Evolutionary conservation across 805 yeast genomes (phyloP).

Genomic region (Starmerella vitae): DNA sequence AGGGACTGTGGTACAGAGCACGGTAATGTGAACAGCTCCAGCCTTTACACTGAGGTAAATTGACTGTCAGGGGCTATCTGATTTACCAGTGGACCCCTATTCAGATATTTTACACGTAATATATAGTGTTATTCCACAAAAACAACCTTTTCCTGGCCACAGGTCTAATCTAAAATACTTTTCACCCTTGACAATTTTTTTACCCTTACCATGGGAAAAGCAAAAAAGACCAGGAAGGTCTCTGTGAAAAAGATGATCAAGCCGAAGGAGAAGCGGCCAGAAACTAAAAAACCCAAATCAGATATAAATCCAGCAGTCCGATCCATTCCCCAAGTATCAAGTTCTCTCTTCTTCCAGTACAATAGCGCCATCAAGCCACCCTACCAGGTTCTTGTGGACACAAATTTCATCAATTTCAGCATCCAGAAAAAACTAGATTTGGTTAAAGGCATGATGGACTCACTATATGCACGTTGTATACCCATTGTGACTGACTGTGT

Average conservation of each 20-base stretch:
- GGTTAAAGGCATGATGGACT: constrained; percentile 95
- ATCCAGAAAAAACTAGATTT: constrained; percentile 91
- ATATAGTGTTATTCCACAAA: no score
- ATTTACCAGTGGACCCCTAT: no score
- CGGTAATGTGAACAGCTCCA: no score
- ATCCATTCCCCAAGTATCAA: constrained; percentile 83
- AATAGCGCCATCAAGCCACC: constrained; percentile 96
- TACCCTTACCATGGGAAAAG: constrained; percentile 86
- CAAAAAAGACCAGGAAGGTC: constrained; percentile 91
- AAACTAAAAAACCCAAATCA: constrained; percentile 25
- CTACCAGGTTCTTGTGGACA: constrained; percentile 88
- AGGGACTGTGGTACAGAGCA: no score
- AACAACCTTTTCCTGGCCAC: no score
- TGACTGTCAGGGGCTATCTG: no score
- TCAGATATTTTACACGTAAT: no score
- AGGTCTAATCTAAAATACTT: no score
- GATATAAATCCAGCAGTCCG: constrained; percentile 46
- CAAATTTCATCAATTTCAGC: constrained; percentile 91
- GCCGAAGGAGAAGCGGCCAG: constrained; percentile 54
- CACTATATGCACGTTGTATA: constrained; percentile 84
- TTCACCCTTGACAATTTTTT: background rate
- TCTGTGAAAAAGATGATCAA: constrained; percentile 76
- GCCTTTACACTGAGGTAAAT: no score
- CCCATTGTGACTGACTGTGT: constrained; percentile 96
- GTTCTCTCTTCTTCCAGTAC: constrained; percentile 87